Base-by-base conservation (phyloP, 2,329 filamentous ascomycete species). In the Diaporthe humulicola region DNA sequence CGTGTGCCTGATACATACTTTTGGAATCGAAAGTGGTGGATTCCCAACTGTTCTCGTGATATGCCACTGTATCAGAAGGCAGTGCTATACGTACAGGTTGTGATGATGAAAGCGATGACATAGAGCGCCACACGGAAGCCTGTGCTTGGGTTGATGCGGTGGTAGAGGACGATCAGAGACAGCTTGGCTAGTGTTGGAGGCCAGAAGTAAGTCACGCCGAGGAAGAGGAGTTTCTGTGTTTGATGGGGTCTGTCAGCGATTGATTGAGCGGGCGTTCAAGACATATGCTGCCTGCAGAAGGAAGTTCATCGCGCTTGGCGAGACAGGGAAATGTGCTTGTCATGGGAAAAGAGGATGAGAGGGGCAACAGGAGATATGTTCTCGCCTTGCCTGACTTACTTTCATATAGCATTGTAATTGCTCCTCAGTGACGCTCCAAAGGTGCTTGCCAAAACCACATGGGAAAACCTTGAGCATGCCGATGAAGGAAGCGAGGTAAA, bases 161-260 rank as follows among this genome's bases (percentile, higher is more conserved):
- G 72, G 56, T 78, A 78, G 28, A 79, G 76, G 3, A 76, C 70
- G 45, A 79, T 54, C 45, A 79, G 74, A 67, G 78, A 76, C 14
- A 79, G 74, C 42, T 78, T 79, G 3, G 76, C 76, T 6, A 79
- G 70, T 4, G 78, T 78, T 30, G 78, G 75, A 17, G 78, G 76
- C 74, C 75, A 78, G 71, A 78, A 76, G 56, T 79, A 79, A n/a
- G 77, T 75, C 22, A 77, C 28, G 15, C 76, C 77, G 30, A 76
- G 73, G 50, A 76, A 76, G 25, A 76, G 61, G 28, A 76, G 73
- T 36, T 70, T 54, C 75, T 76, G 58, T 56, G 48, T 64, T 40
- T 61, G 33, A 7, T 19, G 22, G 6, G 30, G 9, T 25, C 19
- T 38, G n/a, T 69, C 4, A 69, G 48, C 30, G 8, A 40, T 36